phyloP scores from a whole-genome alignment of 108 stramenopile species.

The Ochromonas danica region DNA sequence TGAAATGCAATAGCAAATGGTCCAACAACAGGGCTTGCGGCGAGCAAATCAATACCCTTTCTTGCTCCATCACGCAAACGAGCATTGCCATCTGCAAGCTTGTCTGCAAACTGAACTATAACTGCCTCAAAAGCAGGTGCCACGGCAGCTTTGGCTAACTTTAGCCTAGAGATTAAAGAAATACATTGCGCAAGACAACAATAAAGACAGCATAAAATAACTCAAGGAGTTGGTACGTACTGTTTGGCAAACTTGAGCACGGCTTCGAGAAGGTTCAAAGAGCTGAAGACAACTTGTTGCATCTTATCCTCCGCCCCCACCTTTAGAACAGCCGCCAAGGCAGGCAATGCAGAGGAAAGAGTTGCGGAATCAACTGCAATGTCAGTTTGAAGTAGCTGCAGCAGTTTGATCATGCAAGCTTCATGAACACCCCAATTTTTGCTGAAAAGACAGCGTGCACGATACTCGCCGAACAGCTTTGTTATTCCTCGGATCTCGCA shows the following conservation, averaged over 20 bases:
- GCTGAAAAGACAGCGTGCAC: conserved; percentile 51
- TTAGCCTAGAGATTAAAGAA: neutral
- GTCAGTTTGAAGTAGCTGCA: conserved; percentile 26
- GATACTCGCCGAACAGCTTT: conserved; percentile 54
- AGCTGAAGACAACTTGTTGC: conserved; percentile 46
- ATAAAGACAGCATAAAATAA: neutral
- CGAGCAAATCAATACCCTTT: conserved; percentile 40
- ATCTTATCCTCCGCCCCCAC: conserved; percentile 57
- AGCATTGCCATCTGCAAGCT: conserved; percentile 50
- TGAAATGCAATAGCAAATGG: neutral
- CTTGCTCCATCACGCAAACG: conserved; percentile 49
- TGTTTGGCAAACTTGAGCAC: neutral
- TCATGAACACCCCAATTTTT: conserved; percentile 56
- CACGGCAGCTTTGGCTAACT: neutral
- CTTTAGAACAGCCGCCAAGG: conserved; percentile 37
- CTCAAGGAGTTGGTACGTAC: neutral
- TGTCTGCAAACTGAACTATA: conserved; percentile 43
- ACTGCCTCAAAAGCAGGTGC: conserved; percentile 22
- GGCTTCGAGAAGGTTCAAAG: neutral
- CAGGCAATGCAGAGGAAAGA: neutral
- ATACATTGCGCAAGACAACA: neutral
- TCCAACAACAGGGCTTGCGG: conserved; percentile 40
- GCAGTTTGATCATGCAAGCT: conserved; percentile 52
- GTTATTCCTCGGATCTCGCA: neutral
- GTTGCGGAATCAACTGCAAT: neutral